Evolutionary conservation across 2,329 filamentous ascomycete genomes (phyloP), one percentile per base, ranked within the genome.

Genomic region (Aureobasidium sp.): DNA sequence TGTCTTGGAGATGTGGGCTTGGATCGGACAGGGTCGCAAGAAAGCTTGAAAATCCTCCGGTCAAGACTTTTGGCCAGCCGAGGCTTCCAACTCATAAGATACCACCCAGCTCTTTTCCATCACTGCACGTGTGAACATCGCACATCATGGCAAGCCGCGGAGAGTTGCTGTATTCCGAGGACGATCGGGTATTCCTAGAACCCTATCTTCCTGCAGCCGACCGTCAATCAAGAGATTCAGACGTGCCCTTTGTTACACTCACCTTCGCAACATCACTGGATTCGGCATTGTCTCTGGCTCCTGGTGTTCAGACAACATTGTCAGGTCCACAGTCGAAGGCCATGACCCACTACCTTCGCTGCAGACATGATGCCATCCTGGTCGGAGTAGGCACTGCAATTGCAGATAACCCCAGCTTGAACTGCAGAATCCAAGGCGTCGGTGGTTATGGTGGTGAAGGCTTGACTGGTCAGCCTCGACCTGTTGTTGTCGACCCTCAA

Each of bases 221-320:
- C 11, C 27, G 35, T 46, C 38, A 17, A 15, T 21, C 47, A 5
- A n/a, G 43, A 27, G 9, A 23, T 13, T 21, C 45, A 23, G 25
- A 35, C 42, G 53, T 62, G 25, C 81, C 80, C 7, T 79, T 80
- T 70, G 81, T 90, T 53, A 96, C 92, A 2, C 79, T 96, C 42
- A 96, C 93, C 13, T 97, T 92, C 73, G 93, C 94, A 23, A 88
- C 87, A 7, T 96, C 92, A 4, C 86, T 99, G 66, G 93, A 97
- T 75, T 87, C 88, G 42, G 83, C 85, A 58, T 80, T 95, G 54
- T 84, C 91, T 1, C 80, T 93, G 29, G 80, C 86, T 0, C 90
- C 90, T 0, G 91, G 91, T 15, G 79, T 84, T n/a, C 88, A 88
- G 65, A 97, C 93, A 2, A 79, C 82, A 0, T 82, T 97, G 15